These are phyloP conservation scores for Cladosporium sp. DNA, from an alignment of 2,329 filamentous ascomycete species.

Conservation along the genomic window DNA sequence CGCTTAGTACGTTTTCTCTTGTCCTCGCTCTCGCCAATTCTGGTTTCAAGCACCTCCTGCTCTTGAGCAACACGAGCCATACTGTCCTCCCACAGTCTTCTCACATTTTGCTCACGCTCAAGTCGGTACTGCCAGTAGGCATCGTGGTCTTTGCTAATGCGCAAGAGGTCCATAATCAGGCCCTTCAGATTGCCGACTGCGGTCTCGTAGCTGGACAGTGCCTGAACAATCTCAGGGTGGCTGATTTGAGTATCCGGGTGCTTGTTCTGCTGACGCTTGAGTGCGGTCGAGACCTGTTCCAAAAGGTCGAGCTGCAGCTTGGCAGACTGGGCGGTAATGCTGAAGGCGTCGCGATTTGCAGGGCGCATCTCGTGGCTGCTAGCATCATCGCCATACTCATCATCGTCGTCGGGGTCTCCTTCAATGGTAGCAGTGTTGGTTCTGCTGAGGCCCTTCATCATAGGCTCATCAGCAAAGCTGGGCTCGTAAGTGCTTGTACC, in stretches of 20 bases:
- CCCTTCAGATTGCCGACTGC: constrained; percentile 85
- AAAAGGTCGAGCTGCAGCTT: constrained; percentile 91
- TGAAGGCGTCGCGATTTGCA: constrained; percentile 87
- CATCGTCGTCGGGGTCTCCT: constrained; percentile 64
- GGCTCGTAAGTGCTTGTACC: constrained; percentile 63
- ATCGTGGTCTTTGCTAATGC: constrained; percentile 91
- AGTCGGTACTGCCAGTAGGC: constrained; percentile 96
- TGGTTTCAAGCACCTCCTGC: constrained; percentile 86
- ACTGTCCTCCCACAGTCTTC: constrained; percentile 97
- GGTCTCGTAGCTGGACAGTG: constrained; percentile 81
- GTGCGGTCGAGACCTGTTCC: constrained; percentile 78
- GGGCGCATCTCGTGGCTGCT: constrained; percentile 74
- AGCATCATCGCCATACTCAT: constrained; percentile 78
- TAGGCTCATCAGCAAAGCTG: constrained; percentile 57
- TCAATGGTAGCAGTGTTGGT: constrained; percentile 53
- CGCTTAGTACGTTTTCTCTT: constrained; percentile 89
- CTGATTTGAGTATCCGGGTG: constrained; percentile 73
- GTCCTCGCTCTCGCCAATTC: constrained; percentile 84
- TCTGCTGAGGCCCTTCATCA: constrained; percentile 52
- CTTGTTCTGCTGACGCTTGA: constrained; percentile 69
- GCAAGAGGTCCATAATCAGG: constrained; percentile 80
- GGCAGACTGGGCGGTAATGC: constrained; percentile 94
- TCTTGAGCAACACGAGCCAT: constrained; percentile 96
- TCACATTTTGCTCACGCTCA: constrained; percentile 86
- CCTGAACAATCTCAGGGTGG: constrained; percentile 74